These are phyloP conservation scores for Rhodotorula sp. DNA, from an alignment of 1,284 basidiomycete genomes.

Conservation along the genomic window DNA sequence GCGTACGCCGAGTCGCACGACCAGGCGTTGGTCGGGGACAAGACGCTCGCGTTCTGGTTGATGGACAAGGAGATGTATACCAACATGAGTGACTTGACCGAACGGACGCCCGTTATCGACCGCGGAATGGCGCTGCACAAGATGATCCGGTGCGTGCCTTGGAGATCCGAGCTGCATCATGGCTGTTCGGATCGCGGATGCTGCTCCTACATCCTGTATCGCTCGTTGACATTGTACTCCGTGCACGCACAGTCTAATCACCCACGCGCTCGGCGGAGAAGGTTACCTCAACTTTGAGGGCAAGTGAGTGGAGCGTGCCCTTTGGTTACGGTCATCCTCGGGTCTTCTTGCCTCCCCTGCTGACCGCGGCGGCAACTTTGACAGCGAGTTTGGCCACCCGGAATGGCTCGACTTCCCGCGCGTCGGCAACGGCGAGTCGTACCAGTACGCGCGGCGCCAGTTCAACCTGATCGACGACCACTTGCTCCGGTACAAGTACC, in stretches of 20 bases:
- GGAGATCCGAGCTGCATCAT: background rate
- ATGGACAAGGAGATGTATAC: conserved; percentile 99
- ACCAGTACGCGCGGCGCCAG: conserved; percentile 81
- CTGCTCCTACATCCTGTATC: background rate
- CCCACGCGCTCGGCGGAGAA: conserved; percentile 90
- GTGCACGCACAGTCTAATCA: conserved; percentile 64
- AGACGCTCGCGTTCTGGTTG: conserved; percentile 96
- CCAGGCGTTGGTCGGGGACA: conserved; percentile 96
- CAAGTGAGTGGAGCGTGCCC: conserved; percentile 54
- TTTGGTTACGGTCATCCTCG: background rate
- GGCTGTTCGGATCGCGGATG: background rate
- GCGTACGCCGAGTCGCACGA: conserved; percentile 97
- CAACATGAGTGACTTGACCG: conserved; percentile 87
- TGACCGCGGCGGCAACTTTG: background rate
- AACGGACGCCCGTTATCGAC: conserved; percentile 81
- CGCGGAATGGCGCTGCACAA: conserved; percentile 91
- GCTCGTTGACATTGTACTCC: background rate
- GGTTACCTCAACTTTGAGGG: conserved; percentile 98
- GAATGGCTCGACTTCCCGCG: conserved; percentile 99
- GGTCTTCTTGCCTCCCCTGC: background rate
- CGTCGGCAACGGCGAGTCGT: conserved; percentile 89
- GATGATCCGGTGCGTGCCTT: conserved; percentile 76
- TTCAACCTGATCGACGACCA: conserved; percentile 90
- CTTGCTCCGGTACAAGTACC: conserved; percentile 82
- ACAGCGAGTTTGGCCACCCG: conserved; percentile 84